Evolutionary conservation across 2,329 filamentous ascomycete genomes (phyloP), one percentile per base, ranked within the genome.

Genomic region (Bipolaris oryzae): DNA sequence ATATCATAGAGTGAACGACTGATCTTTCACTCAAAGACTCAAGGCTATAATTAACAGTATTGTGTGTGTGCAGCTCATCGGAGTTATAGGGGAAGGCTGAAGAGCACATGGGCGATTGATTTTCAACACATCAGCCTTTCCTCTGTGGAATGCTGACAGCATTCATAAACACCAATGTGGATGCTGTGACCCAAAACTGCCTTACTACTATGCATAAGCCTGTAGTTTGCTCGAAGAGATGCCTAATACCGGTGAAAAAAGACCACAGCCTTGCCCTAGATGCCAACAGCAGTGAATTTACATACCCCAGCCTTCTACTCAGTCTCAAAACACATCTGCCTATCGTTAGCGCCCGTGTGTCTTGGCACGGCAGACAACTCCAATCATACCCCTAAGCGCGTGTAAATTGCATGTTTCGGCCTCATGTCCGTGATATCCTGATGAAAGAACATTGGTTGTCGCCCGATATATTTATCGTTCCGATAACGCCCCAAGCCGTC

Each of bases 11-110:
- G 58, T 68, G 80, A 63, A 78, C 76, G 0, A 76, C 85, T 3
- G 72, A 80, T 3, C 66, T 82, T 5, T 1, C 71, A 80, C 38
- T 46, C 80, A 83, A 57, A 66, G 76, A 0, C 85, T 86, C 71
- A 84, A 83, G 57, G 75, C 86, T 11, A 76, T 85, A 34, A 75
- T 85, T 53, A 86, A 87, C 61, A 84, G 84, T 2, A 85, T 85
- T 0, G 82, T 80, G 85, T 0, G 82, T 80, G 2, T 76, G 83
- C 15, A 83, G 86, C 54, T 85, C 85, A 0, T 76, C 77, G 54
- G 82, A 79, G 0, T 64, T 87, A 15, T 81, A 82, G 84, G 2
- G 63, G 80, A 78, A 80, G 53, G 74, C 80, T 0, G 69, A 76
- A 4, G 66, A 76, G 16, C 58, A 84, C 57, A 76, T 77, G 35